These are phyloP conservation scores for Luffa aegyptiaca DNA, from an alignment of 306 rosid genomes.

Conservation along the genomic window DNA sequence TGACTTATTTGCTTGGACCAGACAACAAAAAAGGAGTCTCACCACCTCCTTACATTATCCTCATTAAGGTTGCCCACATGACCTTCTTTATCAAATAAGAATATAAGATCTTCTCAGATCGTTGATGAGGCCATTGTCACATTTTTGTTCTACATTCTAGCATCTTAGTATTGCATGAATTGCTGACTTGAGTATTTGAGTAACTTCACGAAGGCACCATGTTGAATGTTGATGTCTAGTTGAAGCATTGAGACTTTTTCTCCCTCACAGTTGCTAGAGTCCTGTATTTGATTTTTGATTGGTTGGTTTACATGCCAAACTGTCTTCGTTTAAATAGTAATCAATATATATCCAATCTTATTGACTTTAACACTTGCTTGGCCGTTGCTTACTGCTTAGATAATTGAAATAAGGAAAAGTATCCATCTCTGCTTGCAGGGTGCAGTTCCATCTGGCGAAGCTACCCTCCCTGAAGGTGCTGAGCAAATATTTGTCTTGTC, in stretches of 20 bases:
- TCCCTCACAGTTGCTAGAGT: background rate
- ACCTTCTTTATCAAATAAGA: background rate
- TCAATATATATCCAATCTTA: background rate
- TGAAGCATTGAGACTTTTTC: background rate
- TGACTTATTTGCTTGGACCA: background rate
- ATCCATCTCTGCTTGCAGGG: conserved; percentile 38
- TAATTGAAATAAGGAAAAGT: conserved; percentile 1
- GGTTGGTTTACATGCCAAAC: background rate
- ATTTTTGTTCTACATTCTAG: background rate
- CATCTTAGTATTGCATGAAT: background rate
- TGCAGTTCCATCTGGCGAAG: conserved; percentile 51
- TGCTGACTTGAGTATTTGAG: background rate
- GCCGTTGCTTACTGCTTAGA: background rate
- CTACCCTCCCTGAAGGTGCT: conserved; percentile 49
- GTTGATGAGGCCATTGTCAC: background rate
- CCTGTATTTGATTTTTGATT: background rate
- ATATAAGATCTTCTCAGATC: background rate
- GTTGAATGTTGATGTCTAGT: background rate
- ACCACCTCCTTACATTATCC: background rate
- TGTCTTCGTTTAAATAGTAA: background rate
- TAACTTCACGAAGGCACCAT: background rate
- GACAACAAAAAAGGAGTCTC: background rate
- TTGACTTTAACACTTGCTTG: background rate
- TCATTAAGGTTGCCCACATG: background rate
- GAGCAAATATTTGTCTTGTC: conserved; percentile 77